Evolutionary conservation across 1,284 basidiomycete species (phyloP).

Genomic region (Dichomitus squalens): DNA sequence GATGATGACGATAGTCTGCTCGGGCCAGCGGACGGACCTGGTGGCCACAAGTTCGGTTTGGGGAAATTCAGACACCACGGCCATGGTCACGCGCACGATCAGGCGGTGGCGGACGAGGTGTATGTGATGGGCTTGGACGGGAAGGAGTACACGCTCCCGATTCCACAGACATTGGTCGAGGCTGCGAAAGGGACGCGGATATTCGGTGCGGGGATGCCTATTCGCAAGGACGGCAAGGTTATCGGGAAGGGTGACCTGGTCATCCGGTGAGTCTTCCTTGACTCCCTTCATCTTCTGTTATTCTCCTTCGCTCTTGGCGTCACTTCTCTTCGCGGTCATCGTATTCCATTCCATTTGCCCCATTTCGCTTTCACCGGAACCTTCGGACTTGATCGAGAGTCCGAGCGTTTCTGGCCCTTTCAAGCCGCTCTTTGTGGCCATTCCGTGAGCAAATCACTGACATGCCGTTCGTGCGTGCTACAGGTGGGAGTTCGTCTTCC

Average conservation of each 20-base stretch:
- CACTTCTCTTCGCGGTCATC: neutral
- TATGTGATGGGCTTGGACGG: constrained; percentile 75
- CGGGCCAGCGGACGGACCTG: constrained; percentile 10
- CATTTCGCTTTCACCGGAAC: neutral
- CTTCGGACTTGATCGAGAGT: neutral
- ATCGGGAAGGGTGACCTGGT: constrained; percentile 79
- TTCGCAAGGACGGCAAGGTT: constrained; percentile 57
- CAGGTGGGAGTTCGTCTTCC: constrained; percentile 37
- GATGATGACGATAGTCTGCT: constrained; percentile 9
- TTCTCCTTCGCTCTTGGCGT: neutral
- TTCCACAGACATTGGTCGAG: constrained; percentile 69
- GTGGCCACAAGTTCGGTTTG: constrained; percentile 9
- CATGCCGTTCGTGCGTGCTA: neutral
- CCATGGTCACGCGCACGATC: constrained; percentile 9
- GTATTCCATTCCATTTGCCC: neutral
- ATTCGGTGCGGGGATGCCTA: constrained; percentile 84
- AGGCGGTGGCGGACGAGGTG: constrained; percentile 45
- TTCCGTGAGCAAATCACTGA: constrained; percentile 4
- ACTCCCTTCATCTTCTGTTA: neutral
- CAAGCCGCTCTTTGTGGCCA: neutral
- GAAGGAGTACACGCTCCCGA: constrained; percentile 56
- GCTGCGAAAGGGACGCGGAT: constrained; percentile 66
- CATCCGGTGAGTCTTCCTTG: constrained; percentile 57
- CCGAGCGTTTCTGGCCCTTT: neutral
- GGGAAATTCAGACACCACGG: neutral